Base-by-base conservation (phyloP, 2,329 filamentous ascomycete genomes). In the Penicillium sp. region DNA sequence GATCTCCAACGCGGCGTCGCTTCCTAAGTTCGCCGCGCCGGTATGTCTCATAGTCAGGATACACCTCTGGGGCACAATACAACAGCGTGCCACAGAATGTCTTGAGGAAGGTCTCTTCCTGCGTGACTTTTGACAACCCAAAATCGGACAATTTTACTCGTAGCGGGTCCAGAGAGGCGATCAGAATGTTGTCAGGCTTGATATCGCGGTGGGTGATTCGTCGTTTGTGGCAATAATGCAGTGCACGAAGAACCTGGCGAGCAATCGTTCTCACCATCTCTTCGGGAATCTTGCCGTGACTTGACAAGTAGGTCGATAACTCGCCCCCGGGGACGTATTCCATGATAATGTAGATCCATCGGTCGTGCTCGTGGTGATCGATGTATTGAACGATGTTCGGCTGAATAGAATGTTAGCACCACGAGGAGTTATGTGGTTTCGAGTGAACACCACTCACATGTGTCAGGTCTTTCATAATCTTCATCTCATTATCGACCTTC, bases 121-220 rank as follows among this genome's bases (percentile, higher is more conserved):
- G 88, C 41, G 96, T 86, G 70, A 95, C 92, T 69, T 99, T 99
- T 2, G 94, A 97, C 4, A 99, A 76, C 3, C 94, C 94, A 75
- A 99, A 99, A 68, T 99, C 94, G 0, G 94, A 96, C 13, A 99
- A 78, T 72, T 99, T 97, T 62, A 97, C 87, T 13, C 83, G 79
- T 44, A 96, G 82, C 0, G 92, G 91, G 5, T 86, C 77, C 9
- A 83, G 69, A 0, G 84, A 86, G 10, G 85, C 79, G 60, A 97
- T 89, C 36, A 99, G 79, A 54, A 99, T 96, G 65, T 99, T 99
- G 76, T 99, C 94, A 0, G 94, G 94, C 69, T 99, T 99, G 66
- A 99, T 91, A 70, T 99, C 94, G n/a, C 94, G 88, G 73, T 99
- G 94, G 0, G 92, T 97, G 62, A 99, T 96, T 66, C 88, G 90